These are phyloP conservation scores for Candida peoriensis DNA, from an alignment of 805 yeast genomes.

Conservation along the genomic window DNA sequence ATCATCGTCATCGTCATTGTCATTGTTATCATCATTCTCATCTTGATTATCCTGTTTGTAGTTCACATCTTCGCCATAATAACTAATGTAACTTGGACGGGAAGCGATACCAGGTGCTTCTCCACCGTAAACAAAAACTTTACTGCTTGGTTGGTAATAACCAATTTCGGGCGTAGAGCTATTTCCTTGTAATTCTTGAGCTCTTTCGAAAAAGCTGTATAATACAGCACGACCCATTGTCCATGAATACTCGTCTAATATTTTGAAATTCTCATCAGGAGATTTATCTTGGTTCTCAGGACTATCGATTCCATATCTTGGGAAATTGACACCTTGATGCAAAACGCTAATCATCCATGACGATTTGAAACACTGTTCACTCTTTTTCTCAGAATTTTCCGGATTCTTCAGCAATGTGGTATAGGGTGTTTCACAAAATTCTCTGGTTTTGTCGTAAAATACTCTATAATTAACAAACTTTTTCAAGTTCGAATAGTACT, in stretches of 20 bases:
- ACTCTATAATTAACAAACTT: constrained; percentile 34
- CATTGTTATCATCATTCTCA: constrained; percentile 22
- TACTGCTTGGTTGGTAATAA: constrained; percentile 42
- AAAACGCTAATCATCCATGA: constrained; percentile 53
- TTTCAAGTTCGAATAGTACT: constrained; percentile 61
- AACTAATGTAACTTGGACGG: constrained; percentile 38
- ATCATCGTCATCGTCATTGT: constrained; percentile 23
- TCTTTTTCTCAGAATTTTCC: constrained; percentile 38
- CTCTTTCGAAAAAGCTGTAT: constrained; percentile 53
- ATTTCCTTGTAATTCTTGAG: constrained; percentile 12
- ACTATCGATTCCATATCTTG: constrained; percentile 41
- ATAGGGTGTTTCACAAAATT: constrained; percentile 36
- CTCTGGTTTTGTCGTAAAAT: constrained; percentile 38
- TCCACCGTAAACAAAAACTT: constrained; percentile 46
- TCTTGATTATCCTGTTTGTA: constrained; percentile 12
- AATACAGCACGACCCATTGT: constrained; percentile 57
- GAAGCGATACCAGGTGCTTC: constrained; percentile 36
- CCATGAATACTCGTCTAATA: constrained; percentile 48
- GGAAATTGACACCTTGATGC: constrained; percentile 58
- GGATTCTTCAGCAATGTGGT: constrained; percentile 20
- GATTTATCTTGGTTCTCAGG: constrained; percentile 18
- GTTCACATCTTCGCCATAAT: constrained; percentile 15
- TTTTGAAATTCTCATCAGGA: constrained; percentile 31
- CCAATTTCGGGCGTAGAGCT: constrained; percentile 31
- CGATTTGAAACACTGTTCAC: constrained; percentile 56